These are phyloP conservation scores for Austroboletus niveus DNA, from an alignment of 1,284 basidiomycete genomes.

Conservation along the genomic window DNA sequence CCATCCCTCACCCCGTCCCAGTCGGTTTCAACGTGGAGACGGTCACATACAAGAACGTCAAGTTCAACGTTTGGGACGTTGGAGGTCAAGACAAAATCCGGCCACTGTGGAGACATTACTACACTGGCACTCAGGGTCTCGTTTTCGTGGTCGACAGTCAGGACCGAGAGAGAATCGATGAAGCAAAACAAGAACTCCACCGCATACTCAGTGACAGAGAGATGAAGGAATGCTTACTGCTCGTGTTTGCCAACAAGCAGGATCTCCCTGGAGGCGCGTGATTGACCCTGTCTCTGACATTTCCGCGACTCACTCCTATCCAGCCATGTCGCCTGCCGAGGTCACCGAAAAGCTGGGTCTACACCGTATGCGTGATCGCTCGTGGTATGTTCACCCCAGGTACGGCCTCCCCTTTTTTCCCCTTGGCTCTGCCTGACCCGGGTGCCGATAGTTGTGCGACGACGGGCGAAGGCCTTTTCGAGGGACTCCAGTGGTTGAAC, in stretches of 20 bases:
- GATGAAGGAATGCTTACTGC: slow-evolving; percentile 95
- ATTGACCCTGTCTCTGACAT: slow-evolving; percentile 9
- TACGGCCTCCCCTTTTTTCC: slow-evolving; percentile 31
- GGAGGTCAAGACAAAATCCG: slow-evolving; percentile 99
- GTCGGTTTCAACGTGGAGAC: slow-evolving; percentile 99
- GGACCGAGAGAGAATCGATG: slow-evolving; percentile 93
- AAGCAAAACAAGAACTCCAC: slow-evolving; percentile 95
- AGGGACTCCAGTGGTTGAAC: slow-evolving; percentile 94
- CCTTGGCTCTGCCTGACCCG: slow-evolving; percentile 10
- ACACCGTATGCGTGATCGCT: slow-evolving; percentile 93
- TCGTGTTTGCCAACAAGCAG: slow-evolving; percentile 99
- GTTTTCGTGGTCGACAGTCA: slow-evolving; percentile 94
- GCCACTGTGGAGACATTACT: slow-evolving; percentile 97
- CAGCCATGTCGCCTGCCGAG: slow-evolving; percentile 96
- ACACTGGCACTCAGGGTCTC: slow-evolving; percentile 98
- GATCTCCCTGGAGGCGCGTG: slow-evolving; percentile 90
- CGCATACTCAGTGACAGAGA: slow-evolving; percentile 96
- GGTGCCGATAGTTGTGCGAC: slow-evolving; percentile 75
- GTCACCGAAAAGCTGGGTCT: slow-evolving; percentile 97
- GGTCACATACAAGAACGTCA: slow-evolving; percentile 99
- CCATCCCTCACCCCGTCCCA: slow-evolving; percentile 30
- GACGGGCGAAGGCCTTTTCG: slow-evolving; percentile 92
- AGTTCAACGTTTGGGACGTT: slow-evolving; percentile 99
- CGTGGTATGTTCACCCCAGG: slow-evolving; percentile 99
- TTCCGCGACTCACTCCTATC: slow-evolving; percentile 6